Evolutionary conservation across 495 filamentous ascomycete genomes (phyloP).

Genomic region (Lepraria neglecta): DNA sequence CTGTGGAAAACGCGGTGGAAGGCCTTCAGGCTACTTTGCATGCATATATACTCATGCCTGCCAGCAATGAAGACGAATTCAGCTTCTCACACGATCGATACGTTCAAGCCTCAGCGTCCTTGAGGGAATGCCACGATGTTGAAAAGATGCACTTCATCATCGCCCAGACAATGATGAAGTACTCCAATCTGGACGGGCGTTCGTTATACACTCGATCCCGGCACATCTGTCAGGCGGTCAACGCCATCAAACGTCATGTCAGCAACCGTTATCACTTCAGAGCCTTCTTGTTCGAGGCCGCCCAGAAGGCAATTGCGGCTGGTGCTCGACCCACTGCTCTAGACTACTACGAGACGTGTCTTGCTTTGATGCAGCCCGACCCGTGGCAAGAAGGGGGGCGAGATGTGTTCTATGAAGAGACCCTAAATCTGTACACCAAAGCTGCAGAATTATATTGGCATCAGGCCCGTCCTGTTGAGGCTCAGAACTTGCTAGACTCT

Average conservation of each 20-base stretch:
- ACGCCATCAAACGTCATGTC: conserved; percentile 62
- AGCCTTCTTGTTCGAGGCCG: conserved; percentile 67
- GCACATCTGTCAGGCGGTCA: conserved; percentile 67
- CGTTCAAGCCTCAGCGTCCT: conserved; percentile 60
- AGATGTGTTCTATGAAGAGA: conserved; percentile 85
- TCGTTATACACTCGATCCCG: conserved; percentile 59
- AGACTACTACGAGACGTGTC: conserved; percentile 67
- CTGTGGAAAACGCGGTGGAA: conserved; percentile 52
- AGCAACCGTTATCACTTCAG: conserved; percentile 56
- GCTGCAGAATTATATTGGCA: conserved; percentile 78
- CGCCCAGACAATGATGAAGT: conserved; percentile 68
- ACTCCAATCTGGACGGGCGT: conserved; percentile 51
- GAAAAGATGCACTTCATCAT: conserved; percentile 84
- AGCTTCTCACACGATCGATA: conserved; percentile 82
- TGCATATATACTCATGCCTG: conserved; percentile 66
- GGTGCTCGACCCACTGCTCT: conserved; percentile 72
- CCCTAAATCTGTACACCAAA: conserved; percentile 62
- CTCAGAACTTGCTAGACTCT: conserved; percentile 55
- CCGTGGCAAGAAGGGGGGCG: conserved; percentile 64
- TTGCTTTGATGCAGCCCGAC: conserved; percentile 68
- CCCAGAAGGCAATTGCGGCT: conserved; percentile 66
- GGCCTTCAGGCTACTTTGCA: conserved; percentile 74
- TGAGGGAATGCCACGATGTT: conserved; percentile 60
- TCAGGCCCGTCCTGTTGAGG: conserved; percentile 58
- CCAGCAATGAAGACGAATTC: conserved; percentile 70